Evolutionary conservation across 148 eudicot species (phyloP).

Genomic region (Diospyros lotus): DNA sequence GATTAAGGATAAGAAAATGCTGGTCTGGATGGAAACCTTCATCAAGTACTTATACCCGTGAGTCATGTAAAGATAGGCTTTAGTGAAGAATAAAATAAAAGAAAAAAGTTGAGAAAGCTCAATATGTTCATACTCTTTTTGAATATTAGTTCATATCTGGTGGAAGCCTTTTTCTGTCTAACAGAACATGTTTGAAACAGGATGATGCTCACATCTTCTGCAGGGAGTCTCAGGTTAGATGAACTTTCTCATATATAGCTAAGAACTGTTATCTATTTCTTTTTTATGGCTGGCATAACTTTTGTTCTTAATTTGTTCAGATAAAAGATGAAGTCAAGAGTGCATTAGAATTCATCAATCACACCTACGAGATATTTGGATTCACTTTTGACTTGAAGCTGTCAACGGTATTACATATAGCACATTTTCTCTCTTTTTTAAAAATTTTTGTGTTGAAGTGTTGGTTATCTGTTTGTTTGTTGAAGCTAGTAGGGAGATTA

Average conservation of each 20-base stretch:
- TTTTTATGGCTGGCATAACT: constrained; percentile 6
- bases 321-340: constrained; percentile 90
- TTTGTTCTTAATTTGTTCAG: constrained; percentile 35
- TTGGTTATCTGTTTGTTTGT: background rate
- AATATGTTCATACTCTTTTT: background rate
- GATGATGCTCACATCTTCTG: constrained; percentile 99
- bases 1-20: no score
- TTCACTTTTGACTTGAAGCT: constrained; percentile 91
- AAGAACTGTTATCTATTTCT: background rate
- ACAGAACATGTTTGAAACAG: constrained; percentile 38
- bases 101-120: background rate
- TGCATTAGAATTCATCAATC: constrained; percentile 65
- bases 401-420: constrained; percentile 61
- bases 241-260: constrained; percentile 16
- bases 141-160: background rate
- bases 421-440: no score
- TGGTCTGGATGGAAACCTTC: background rate
- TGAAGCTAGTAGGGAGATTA: background rate
- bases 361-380: constrained; percentile 68
- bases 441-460: no score
- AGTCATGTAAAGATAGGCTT: no score
- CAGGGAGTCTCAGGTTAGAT: constrained; percentile 86
- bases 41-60: background rate
- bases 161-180: constrained; percentile 15
- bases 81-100: background rate